phyloP scores from a whole-genome alignment of 805 yeast species.

The Jamesozyma spencerorum region DNA sequence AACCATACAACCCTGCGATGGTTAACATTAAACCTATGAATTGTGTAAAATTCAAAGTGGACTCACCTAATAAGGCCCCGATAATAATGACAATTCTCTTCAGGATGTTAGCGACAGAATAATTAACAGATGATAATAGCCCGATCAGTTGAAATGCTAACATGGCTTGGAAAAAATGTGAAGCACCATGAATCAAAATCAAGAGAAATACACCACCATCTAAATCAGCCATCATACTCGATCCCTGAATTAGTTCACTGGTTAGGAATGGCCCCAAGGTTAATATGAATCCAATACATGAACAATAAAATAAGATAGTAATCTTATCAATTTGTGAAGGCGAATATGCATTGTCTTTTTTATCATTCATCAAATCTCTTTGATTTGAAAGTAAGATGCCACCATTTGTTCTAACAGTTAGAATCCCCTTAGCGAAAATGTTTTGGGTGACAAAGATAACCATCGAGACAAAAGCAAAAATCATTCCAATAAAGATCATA shows the following conservation, averaged over 20 bases:
- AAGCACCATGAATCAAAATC: conserved; percentile 51
- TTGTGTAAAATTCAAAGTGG: conserved; percentile 35
- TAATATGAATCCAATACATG: conserved; percentile 54
- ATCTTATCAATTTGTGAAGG: conserved; percentile 49
- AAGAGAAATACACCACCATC: conserved; percentile 27
- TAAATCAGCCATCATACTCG: conserved; percentile 26
- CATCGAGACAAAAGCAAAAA: conserved; percentile 36
- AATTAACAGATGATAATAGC: conserved; percentile 61
- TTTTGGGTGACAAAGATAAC: conserved; percentile 67
- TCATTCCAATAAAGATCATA: conserved; percentile 26
- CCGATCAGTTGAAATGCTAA: conserved; percentile 72
- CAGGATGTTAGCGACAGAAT: conserved; percentile 69
- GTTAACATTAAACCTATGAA: conserved; percentile 48
- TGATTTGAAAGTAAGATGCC: conserved; percentile 20
- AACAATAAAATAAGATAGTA: conserved; percentile 63
- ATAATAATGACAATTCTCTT: conserved; percentile 64
- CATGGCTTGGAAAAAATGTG: conserved; percentile 66
- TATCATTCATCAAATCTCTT: conserved; percentile 14
- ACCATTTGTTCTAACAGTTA: conserved; percentile 37
- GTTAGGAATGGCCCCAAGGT: conserved; percentile 60
- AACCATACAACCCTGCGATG: conserved; percentile 54
- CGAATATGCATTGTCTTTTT: conserved; percentile 17
- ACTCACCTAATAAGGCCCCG: conserved; percentile 58
- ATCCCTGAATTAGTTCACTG: conserved; percentile 35
- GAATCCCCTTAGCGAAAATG: conserved; percentile 65